Conservation (phyloP, 176 grass and related monocot species). For the Chloris gayana region DNA sequence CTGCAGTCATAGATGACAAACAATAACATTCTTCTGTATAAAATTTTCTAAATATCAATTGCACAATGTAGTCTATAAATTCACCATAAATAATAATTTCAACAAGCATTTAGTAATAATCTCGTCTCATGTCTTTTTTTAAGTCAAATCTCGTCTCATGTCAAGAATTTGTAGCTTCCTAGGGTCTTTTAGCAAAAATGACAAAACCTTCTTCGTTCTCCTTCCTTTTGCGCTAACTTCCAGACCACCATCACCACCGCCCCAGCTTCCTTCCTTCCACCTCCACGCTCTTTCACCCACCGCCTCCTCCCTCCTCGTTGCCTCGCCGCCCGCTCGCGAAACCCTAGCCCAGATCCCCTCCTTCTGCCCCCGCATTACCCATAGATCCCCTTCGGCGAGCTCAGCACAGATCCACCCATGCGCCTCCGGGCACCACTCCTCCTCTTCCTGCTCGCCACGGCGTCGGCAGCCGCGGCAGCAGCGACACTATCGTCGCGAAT, state of each 20-base stretch:
- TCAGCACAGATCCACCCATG: conserved; percentile 61
- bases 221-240: conserved; percentile 41
- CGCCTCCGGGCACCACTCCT: conserved; percentile 20
- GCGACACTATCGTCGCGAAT: conserved; percentile 59
- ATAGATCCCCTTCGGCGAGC: conserved; percentile 46
- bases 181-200: background rate
- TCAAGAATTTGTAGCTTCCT: background rate
- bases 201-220: conserved; percentile 36
- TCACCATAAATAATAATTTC: background rate
- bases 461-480: conserved; percentile 15
- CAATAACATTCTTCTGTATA: too few relatives aligned
- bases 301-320: conserved; percentile 22
- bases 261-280: conserved; percentile 21
- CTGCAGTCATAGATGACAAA: too few relatives aligned
- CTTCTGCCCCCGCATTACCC: conserved; percentile 35
- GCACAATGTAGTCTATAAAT: too few relatives aligned
- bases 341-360: conserved; percentile 32
- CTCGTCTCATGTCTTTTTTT: background rate
- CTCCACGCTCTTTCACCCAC: conserved; percentile 13
- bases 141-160: background rate
- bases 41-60: too few relatives aligned
- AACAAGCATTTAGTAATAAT: background rate
- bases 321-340: background rate
- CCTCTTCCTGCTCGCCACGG: conserved; percentile 25
- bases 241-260: conserved; percentile 39